Conservation (phyloP, 2,329 filamentous ascomycete genomes). For the Whalleya microplaca region DNA sequence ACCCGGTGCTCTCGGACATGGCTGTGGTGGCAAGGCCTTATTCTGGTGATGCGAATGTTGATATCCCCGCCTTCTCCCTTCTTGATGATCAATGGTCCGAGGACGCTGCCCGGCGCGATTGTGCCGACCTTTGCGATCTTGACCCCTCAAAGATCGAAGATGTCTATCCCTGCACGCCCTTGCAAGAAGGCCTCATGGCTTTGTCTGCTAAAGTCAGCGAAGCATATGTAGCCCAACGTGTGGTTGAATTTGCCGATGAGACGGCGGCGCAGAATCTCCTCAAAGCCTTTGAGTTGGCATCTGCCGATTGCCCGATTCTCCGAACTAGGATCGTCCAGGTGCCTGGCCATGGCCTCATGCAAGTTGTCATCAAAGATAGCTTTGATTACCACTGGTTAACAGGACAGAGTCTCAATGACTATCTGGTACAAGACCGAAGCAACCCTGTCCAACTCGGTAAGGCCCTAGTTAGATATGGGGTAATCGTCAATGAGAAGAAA, state of each 20-base stretch:
- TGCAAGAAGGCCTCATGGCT: slow-evolving; percentile 59
- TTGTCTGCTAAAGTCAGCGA: slow-evolving; percentile 54
- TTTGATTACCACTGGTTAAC: slow-evolving; percentile 39
- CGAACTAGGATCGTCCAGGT: slow-evolving; percentile 55
- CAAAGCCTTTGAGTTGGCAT: slow-evolving; percentile 47
- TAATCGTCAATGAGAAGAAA: slow-evolving; percentile 39
- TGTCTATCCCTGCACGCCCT: slow-evolving; percentile 57
- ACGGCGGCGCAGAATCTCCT: slow-evolving; percentile 44
- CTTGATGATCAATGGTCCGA: slow-evolving; percentile 40
- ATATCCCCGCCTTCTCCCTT: slow-evolving; percentile 45
- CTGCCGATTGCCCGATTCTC: slow-evolving; percentile 46
- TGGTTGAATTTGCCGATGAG: slow-evolving; percentile 45
- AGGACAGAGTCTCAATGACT: slow-evolving; percentile 42
- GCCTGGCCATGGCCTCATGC: slow-evolving; percentile 47
- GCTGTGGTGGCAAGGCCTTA: slow-evolving; percentile 39
- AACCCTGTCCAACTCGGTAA: slow-evolving; percentile 49
- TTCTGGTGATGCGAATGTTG: slow-evolving; percentile 28
- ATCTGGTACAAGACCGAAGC: slow-evolving; percentile 45
- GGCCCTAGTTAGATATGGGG: slow-evolving; percentile 50
- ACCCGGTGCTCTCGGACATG: slow-evolving; percentile 50
- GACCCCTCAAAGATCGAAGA: slow-evolving; percentile 47
- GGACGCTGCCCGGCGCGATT: slow-evolving; percentile 41
- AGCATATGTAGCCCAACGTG: slow-evolving; percentile 56
- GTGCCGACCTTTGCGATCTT: slow-evolving; percentile 46
- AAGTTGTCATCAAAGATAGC: slow-evolving; percentile 49